Base-by-base conservation (phyloP, 2,329 filamentous ascomycete species). In the Monosporascus sp. region DNA sequence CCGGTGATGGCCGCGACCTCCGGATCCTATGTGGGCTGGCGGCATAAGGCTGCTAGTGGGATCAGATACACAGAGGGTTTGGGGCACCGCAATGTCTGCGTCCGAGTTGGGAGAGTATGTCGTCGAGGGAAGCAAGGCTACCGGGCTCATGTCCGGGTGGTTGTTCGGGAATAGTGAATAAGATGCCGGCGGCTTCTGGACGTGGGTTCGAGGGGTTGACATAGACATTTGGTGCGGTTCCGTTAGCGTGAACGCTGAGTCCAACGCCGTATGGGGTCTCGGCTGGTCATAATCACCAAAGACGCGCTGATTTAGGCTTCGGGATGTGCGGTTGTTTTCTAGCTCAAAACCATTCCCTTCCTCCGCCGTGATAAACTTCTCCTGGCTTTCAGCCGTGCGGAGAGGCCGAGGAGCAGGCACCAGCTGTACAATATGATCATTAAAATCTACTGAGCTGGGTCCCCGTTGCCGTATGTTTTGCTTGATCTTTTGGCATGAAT, bases 51-150 rank as follows among this genome's bases (percentile, higher is more conserved):
- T 60, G 46, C 68, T 64, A 44, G 60, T 55, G 14, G 55, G 51
- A 38, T 58, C 59, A 14, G n/a, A 57, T 53, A 15, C 53, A 54
- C 38, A 50, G 50, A 46, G 49, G 50, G n/a, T 31, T 39, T 17
- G 51, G 43, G 35, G 49, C 20, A 31, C 43, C 39, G 45, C 24
- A 4, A 49, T 14, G 44, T 53, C 60, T 57, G 46, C 54, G 53
- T 47, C 60, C 52, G 56, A 35, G 39, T 59, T 59, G 5, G 64
- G 63, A 11, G 68, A 68, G 60, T 81, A 80, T 3, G 77, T 75
- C 3, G 75, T 78, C 11, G 77, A 70, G 2, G 77, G 77, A 20
- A 81, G 66, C 20, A 78, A 64, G 7, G 69, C 65, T 17, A 69
- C 60, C 3, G 72, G 68, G 46, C 68, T 64, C 45, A 69, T 53